Evolutionary conservation across 2,329 filamentous ascomycete genomes (phyloP).

Genomic region (Geoglossum cookeanum): DNA sequence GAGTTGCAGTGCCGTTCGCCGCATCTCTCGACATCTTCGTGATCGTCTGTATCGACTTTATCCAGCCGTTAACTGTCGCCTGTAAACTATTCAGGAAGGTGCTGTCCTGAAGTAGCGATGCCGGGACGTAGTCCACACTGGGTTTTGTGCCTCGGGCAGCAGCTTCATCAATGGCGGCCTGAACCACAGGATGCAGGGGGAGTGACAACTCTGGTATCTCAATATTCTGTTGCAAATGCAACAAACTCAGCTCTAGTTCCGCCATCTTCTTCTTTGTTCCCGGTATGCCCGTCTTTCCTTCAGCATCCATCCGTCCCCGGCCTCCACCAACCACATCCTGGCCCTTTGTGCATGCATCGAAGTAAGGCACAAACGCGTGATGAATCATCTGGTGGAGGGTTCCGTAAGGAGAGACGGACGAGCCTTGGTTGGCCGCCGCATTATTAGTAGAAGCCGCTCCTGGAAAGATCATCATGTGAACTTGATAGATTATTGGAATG

Average conservation of each 20-base stretch:
- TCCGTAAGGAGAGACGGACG: slow-evolving; percentile 69
- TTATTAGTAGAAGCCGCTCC: slow-evolving; percentile 54
- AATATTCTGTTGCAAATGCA: slow-evolving; percentile 90
- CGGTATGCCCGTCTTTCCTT: slow-evolving; percentile 84
- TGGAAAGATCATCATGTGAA: slow-evolving; percentile 84
- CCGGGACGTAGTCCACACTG: slow-evolving; percentile 59
- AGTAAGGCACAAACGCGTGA: slow-evolving; percentile 82
- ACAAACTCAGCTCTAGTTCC: slow-evolving; percentile 74
- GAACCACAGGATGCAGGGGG: slow-evolving; percentile 73
- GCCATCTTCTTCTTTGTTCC: slow-evolving; percentile 96
- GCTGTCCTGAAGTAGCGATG: slow-evolving; percentile 64
- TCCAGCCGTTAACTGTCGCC: slow-evolving; percentile 90
- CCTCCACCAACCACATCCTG: slow-evolving; percentile 46
- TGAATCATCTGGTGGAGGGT: slow-evolving; percentile 83
- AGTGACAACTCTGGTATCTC: slow-evolving; percentile 88
- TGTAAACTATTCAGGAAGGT: slow-evolving; percentile 87
- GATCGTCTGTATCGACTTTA: slow-evolving; percentile 92
- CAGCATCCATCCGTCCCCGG: slow-evolving; percentile 62
- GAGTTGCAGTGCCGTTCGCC: slow-evolving; percentile 59
- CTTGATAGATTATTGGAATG: slow-evolving; percentile 66
- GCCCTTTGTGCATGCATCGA: slow-evolving; percentile 84
- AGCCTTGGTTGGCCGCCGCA: slow-evolving; percentile 48
- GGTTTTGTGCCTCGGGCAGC: slow-evolving; percentile 45
- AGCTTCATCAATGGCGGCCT: slow-evolving; percentile 66
- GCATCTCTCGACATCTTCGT: slow-evolving; percentile 87